Conservation (phyloP, 306 rosid genomes). For the Spatholobus suberectus region DNA sequence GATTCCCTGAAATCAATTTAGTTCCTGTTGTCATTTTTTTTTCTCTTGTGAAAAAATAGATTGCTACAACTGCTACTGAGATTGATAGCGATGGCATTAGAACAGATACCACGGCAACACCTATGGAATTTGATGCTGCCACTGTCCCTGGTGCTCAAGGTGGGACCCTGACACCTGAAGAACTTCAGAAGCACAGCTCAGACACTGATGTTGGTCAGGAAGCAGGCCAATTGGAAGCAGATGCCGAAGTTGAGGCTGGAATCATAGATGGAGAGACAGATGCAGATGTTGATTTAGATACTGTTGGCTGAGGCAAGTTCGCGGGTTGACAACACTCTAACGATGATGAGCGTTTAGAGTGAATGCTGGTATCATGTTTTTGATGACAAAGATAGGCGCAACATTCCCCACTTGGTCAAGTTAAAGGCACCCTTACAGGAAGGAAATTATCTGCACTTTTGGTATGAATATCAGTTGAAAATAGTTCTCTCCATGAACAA, state of each 20-base stretch:
- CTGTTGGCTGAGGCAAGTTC: constrained; percentile 54
- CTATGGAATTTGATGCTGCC: constrained; percentile 68
- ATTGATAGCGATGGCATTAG: constrained; percentile 71
- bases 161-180: constrained; percentile 67
- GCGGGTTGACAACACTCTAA: background rate
- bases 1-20: background rate
- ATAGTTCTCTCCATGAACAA: background rate
- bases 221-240: constrained; percentile 85
- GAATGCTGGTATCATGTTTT: constrained; percentile 22
- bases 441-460: background rate
- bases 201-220: constrained; percentile 85
- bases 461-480: background rate
- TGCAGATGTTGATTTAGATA: constrained; percentile 75
- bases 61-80: constrained; percentile 69
- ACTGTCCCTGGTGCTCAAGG: constrained; percentile 64
- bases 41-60: constrained; percentile 48
- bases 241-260: constrained; percentile 81
- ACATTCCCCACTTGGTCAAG: background rate
- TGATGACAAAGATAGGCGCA: constrained; percentile 6
- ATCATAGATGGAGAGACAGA: constrained; percentile 88
- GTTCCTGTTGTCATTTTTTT: background rate
- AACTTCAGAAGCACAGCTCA: constrained; percentile 77
- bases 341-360: constrained; percentile 22
- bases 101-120: constrained; percentile 57
- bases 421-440: background rate